Evolutionary conservation across 768 basidiomycete genomes (phyloP), one percentile per base, ranked within the genome.

Genomic region (Calocera viscosa): DNA sequence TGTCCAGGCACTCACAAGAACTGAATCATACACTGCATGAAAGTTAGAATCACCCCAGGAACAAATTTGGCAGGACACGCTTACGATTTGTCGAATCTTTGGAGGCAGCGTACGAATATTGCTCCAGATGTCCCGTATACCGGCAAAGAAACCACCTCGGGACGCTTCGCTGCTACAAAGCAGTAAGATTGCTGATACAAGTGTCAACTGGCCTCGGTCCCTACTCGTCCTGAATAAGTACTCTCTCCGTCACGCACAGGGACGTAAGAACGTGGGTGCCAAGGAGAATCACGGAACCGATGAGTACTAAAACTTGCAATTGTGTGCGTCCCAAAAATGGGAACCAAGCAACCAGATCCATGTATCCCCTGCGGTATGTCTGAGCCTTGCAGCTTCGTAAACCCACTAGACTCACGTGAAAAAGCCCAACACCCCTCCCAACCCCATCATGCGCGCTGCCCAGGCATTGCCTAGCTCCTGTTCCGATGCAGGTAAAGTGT

Each of bases 381-480:
- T 28, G 33, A 26, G 49, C 28, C 24, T 38, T 17, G 19, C 22
- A 7, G 12, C 35, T 28, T 14, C 49, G n/a, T 35, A 1, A 7
- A 66, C n/a, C n/a, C n/a, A n/a, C 35, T 14, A 16, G 1, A 80
- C 90, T 71, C 70, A 94, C 93, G 91, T 80, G 72, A 90, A 95
- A 75, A 94, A 95, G 0, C 93, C 94, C 1, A 86, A 78, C 0
- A 95, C 87, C 66, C 89, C 86, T 12, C 94, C 94, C 30, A 94
- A 72, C 0, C 90, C 91, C 49, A 89, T 78, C 91, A 96, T 94
- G n/a, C 89, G 80, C 0, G 90, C 91, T 0, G 92, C 94, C 94
- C 94, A 98, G 0, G 94, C 94, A 73, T 94, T 96, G 0, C 90
- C 94, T 10, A 82, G 79, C 5, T 93, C 85, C 74, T 98, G 94